Evolutionary conservation across 169 alveolate species (phyloP).

Genomic region (Plasmodium vivax): DNA sequence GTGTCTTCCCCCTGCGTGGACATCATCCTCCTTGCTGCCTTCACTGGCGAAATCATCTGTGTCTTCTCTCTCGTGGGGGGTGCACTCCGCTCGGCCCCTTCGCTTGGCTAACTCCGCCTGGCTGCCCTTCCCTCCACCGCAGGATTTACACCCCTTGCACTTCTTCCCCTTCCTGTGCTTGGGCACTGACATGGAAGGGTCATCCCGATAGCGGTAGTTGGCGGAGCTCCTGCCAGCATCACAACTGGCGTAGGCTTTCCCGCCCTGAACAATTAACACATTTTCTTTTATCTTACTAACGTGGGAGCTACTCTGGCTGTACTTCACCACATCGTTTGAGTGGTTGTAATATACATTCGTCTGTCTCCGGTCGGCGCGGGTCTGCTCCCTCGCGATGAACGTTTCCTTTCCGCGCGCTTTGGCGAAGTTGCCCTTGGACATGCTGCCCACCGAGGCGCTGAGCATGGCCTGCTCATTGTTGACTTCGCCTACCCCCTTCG

Average conservation of each 20-base stretch:
- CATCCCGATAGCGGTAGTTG: neutral
- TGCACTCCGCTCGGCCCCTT: neutral
- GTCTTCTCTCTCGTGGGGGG: neutral
- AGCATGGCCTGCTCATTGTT: neutral
- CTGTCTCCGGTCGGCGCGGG: neutral
- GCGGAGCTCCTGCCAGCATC: neutral
- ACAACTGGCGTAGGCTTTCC: neutral
- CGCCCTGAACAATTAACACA: neutral
- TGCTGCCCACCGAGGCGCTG: neutral
- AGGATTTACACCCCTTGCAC: neutral
- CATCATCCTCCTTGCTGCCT: neutral
- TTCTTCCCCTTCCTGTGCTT: neutral
- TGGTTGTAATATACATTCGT: neutral
- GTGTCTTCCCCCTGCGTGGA: neutral
- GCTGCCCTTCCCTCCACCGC: neutral
- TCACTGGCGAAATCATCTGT: neutral
- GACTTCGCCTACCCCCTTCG: neutral
- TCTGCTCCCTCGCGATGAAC: neutral
- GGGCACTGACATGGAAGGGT: neutral
- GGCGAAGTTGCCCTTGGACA: neutral
- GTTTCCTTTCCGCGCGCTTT: neutral
- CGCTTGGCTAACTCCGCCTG: neutral
- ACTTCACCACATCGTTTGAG: neutral
- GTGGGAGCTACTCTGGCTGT: neutral
- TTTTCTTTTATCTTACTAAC: conserved; percentile 10